Evolutionary conservation across 1,139 yeast genomes (phyloP).

Genomic region (Blastobotrys illinoisensis): DNA sequence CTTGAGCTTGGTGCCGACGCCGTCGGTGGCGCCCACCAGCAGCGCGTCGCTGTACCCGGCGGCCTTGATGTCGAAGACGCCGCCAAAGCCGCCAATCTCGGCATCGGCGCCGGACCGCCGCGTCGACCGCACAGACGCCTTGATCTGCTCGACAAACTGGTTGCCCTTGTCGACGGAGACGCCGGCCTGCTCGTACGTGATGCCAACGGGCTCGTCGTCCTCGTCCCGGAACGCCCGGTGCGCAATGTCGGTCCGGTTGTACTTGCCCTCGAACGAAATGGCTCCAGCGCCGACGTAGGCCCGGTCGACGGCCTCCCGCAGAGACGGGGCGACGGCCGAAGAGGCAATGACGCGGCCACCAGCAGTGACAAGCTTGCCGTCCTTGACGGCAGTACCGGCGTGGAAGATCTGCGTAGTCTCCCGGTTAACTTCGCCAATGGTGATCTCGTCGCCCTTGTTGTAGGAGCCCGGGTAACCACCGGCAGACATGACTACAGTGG

Average conservation of each 20-base stretch:
- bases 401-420: slow-evolving; percentile 77
- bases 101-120: slow-evolving; percentile 96
- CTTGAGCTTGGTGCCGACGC: slow-evolving; percentile 96
- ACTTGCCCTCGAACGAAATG: slow-evolving; percentile 66
- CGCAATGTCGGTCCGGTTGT: slow-evolving; percentile 89
- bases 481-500: slow-evolving; percentile 94
- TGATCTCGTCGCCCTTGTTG: slow-evolving; percentile 79
- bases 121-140: slow-evolving; percentile 88
- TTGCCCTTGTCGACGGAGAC: slow-evolving; percentile 97
- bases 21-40: slow-evolving; percentile 96
- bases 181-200: slow-evolving; percentile 91
- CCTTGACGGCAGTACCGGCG: slow-evolving; percentile 72
- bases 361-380: slow-evolving; percentile 65
- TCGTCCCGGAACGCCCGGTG: slow-evolving; percentile 81
- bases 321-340: slow-evolving; percentile 72
- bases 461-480: slow-evolving; percentile 94
- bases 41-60: slow-evolving; percentile 82
- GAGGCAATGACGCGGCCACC: slow-evolving; percentile 98
- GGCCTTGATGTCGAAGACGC: slow-evolving; percentile 80
- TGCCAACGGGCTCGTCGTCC: slow-evolving; percentile 27
- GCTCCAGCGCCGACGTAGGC: slow-evolving; percentile 83
- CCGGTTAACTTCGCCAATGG: slow-evolving; percentile 38
- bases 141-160: slow-evolving; percentile 80
- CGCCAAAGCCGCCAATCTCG: slow-evolving; percentile 98
- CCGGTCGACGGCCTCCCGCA: slow-evolving; percentile 73